These are phyloP conservation scores for Xylariaceae sp. DNA, from an alignment of 2,329 filamentous ascomycete genomes.

Conservation along the genomic window DNA sequence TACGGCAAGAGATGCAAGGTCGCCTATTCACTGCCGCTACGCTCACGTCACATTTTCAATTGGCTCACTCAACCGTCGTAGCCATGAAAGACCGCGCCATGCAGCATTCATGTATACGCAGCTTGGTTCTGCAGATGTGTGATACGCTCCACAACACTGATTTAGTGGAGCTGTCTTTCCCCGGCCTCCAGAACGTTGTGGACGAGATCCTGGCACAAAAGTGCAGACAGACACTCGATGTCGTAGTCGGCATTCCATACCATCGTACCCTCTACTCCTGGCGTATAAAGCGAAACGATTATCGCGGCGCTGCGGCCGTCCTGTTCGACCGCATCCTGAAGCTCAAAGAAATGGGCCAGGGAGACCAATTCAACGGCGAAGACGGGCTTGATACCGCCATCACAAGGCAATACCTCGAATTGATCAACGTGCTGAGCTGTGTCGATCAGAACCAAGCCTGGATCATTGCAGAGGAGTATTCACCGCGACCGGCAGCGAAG, in stretches of 20 bases:
- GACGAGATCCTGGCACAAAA: conserved; percentile 71
- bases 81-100: conserved; percentile 67
- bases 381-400: conserved; percentile 59
- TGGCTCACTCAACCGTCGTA: conserved; percentile 74
- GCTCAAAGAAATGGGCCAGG: conserved; percentile 53
- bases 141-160: conserved; percentile 59
- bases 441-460: conserved; percentile 76
- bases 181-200: conserved; percentile 69
- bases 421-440: conserved; percentile 89
- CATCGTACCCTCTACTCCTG: conserved; percentile 89
- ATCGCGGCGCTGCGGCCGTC: conserved; percentile 67
- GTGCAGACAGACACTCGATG: conserved; percentile 63
- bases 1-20: conserved; percentile 68
- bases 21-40: conserved; percentile 80
- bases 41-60: conserved; percentile 71
- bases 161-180: conserved; percentile 72
- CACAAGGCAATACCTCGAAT: conserved; percentile 73
- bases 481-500: conserved; percentile 28
- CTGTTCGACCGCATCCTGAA: conserved; percentile 60
- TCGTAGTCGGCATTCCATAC: conserved; percentile 63
- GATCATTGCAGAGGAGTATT: conserved; percentile 53
- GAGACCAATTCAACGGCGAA: conserved; percentile 47
- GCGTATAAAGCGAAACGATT: conserved; percentile 77
- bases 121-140: conserved; percentile 65
- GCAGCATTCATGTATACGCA: conserved; percentile 65